These are phyloP conservation scores for Solanum chiquidenum DNA, from an alignment of 257 asterid genomes.

Conservation along the genomic window DNA sequence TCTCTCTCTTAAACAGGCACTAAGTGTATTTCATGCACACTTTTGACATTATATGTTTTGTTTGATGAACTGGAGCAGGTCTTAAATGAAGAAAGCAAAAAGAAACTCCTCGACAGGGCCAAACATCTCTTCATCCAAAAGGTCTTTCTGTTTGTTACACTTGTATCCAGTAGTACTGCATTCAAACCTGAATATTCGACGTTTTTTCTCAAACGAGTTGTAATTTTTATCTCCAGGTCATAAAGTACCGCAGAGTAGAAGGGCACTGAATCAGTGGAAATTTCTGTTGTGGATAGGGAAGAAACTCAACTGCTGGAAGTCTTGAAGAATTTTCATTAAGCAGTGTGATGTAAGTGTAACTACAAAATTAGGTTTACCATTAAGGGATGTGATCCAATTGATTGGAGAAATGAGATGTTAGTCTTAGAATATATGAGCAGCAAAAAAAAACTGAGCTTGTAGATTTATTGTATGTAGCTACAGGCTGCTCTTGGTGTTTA, in stretches of 20 bases:
- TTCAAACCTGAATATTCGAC: neutral
- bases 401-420: neutral
- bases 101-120: neutral
- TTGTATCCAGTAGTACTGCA: neutral
- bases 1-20: neutral
- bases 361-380: neutral
- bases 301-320: neutral
- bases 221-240: neutral
- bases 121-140: neutral
- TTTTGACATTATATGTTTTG: neutral
- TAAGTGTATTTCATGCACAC: neutral
- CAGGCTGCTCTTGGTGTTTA: neutral
- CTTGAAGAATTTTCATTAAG: neutral
- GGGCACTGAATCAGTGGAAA: neutral
- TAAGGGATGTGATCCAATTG: neutral
- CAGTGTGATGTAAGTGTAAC: neutral
- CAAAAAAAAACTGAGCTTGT: neutral
- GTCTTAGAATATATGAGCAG: neutral
- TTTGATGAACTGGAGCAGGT: neutral
- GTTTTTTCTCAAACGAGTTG: neutral
- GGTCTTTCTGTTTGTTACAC: neutral
- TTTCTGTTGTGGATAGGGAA: neutral
- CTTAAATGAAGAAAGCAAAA: neutral
- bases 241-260: neutral
- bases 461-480: neutral